These are phyloP conservation scores for Candida nitratophila DNA, from an alignment of 805 yeast species.

Conservation along the genomic window DNA sequence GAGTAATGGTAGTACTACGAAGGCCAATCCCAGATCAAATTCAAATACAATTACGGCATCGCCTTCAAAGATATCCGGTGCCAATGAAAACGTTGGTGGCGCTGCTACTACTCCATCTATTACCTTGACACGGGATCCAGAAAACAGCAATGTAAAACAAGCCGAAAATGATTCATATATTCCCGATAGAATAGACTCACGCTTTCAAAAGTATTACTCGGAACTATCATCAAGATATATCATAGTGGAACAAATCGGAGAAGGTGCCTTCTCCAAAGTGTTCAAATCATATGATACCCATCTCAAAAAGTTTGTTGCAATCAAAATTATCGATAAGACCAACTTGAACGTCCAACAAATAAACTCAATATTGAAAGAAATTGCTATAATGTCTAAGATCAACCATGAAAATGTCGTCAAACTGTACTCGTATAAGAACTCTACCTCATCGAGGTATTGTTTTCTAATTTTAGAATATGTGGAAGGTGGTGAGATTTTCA, in stretches of 20 bases:
- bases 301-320: conserved; percentile 48
- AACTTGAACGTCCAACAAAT: conserved; percentile 45
- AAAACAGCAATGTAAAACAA: not conserved
- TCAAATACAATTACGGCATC: not conserved
- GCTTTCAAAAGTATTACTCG: conserved; percentile 11
- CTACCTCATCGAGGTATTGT: conserved; percentile 37
- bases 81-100: no score
- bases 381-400: conserved; percentile 61
- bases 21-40: not conserved
- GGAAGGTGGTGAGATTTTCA: conserved; percentile 76
- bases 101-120: not conserved
- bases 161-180: not conserved
- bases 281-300: conserved; percentile 55
- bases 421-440: conserved; percentile 47
- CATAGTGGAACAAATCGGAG: conserved; percentile 43
- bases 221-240: conserved; percentile 23
- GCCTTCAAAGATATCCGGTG: no score
- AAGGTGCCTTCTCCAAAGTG: conserved; percentile 89
- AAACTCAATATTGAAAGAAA: conserved; percentile 60
- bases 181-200: not conserved
- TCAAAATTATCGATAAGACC: conserved; percentile 65
- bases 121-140: no score
- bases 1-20: not conserved
- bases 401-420: conserved; percentile 55
- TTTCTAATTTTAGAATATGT: conserved; percentile 62